Conservation (phyloP, 768 basidiomycete species). For the Strobilomyces confusus region DNA sequence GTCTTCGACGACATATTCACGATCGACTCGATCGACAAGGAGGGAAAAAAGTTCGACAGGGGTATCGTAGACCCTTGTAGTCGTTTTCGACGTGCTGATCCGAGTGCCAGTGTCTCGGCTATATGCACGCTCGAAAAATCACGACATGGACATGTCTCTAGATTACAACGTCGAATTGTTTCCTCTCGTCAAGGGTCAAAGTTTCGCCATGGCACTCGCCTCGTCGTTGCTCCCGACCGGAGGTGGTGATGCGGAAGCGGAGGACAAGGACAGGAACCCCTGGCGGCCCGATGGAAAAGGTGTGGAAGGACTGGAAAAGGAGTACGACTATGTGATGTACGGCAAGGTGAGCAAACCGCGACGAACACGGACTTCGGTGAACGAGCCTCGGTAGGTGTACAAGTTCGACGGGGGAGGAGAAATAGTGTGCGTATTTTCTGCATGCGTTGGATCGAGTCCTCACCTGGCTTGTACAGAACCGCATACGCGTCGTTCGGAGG, state of each 20-base stretch:
- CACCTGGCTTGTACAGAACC: constrained; percentile 49
- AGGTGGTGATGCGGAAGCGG: constrained; percentile 49
- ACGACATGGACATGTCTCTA: constrained; percentile 87
- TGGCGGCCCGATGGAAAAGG: constrained; percentile 88
- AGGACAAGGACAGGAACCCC: constrained; percentile 72
- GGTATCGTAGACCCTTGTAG: constrained; percentile 43
- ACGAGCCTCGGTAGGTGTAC: constrained; percentile 64
- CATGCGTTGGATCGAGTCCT: neutral
- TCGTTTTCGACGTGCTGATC: constrained; percentile 4
- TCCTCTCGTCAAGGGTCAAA: constrained; percentile 62
- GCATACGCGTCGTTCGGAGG: constrained; percentile 97
- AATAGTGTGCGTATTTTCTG: constrained; percentile 55
- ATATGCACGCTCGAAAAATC: constrained; percentile 84
- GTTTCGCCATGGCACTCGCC: constrained; percentile 82
- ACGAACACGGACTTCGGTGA: neutral
- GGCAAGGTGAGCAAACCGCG: constrained; percentile 64
- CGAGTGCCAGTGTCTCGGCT: constrained; percentile 76
- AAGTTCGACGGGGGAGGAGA: constrained; percentile 90
- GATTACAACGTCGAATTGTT: constrained; percentile 95
- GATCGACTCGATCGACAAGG: constrained; percentile 79
- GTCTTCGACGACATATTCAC: constrained; percentile 94
- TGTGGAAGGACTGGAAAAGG: constrained; percentile 79
- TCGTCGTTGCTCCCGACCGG: constrained; percentile 64
- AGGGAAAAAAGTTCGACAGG: constrained; percentile 97
- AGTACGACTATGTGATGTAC: constrained; percentile 99